Evolutionary conservation across 2,329 filamentous ascomycete genomes (phyloP).

Genomic region (Achaetomium macrosporum): DNA sequence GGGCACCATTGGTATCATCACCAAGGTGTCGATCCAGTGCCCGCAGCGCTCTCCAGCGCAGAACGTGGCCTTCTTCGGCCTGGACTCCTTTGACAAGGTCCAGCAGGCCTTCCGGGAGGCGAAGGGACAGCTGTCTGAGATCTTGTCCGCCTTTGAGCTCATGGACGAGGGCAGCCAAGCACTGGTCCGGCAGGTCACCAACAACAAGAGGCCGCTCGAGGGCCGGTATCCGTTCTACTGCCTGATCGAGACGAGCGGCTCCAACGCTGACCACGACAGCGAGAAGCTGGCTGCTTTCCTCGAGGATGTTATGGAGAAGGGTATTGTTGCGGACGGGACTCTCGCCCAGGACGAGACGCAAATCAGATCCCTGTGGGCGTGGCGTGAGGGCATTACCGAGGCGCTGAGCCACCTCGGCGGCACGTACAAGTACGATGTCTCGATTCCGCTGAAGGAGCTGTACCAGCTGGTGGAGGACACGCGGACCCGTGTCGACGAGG

Average conservation of each 20-base stretch:
- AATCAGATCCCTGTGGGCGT: constrained; percentile 76
- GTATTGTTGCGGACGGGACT: constrained; percentile 83
- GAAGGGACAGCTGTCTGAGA: constrained; percentile 86
- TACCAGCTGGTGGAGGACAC: constrained; percentile 88
- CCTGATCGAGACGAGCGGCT: constrained; percentile 91
- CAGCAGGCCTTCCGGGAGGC: constrained; percentile 82
- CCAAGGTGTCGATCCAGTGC: constrained; percentile 81
- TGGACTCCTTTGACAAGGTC: constrained; percentile 85
- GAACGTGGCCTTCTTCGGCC: constrained; percentile 91
- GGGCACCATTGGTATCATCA: constrained; percentile 92
- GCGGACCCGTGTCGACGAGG: constrained; percentile 62
- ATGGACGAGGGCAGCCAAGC: constrained; percentile 86
- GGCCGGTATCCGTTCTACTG: constrained; percentile 90
- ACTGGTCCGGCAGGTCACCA: constrained; percentile 67
- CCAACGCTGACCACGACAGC: constrained; percentile 86
- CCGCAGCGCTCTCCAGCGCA: constrained; percentile 81
- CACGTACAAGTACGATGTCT: constrained; percentile 98
- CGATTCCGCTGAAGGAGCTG: constrained; percentile 81
- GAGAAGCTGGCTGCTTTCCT: constrained; percentile 88
- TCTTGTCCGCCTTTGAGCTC: constrained; percentile 93
- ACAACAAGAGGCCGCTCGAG: constrained; percentile 75
- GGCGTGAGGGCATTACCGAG: constrained; percentile 91
- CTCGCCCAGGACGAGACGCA: constrained; percentile 93
- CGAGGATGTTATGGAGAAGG: constrained; percentile 83
- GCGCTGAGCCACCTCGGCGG: constrained; percentile 84